Base-by-base conservation (phyloP, 495 filamentous ascomycete species). In the Tuber indicum region DNA sequence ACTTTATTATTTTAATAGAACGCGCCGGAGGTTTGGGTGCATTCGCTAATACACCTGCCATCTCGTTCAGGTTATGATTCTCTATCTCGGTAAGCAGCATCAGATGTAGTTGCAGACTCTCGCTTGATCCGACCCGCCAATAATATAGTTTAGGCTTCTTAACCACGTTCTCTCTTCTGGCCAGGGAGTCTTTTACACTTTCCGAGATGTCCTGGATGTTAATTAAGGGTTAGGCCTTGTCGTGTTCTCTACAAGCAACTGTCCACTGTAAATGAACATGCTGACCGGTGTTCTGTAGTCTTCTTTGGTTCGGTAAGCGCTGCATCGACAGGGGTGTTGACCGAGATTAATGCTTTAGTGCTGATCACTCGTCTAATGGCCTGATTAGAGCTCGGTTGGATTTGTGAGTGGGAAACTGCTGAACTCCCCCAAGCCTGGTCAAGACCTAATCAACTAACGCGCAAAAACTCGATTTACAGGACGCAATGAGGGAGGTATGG, bases 81-180 rank as follows among this genome's bases (percentile, higher is more conserved):
- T 97, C 78, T 97, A 96, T 82, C 82, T 92, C 69, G 89, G 89
- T 91, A 82, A 77, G 83, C 79, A 74, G 78, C 43, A 71, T 32
- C 62, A 39, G 58, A 52, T 45, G 58, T 8, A 39, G 75, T 75
- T 47, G 47, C 26, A 46, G 42, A 72, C 62, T 77, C 66, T 74
- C 75, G 71, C 76, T 19, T 78, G 71, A 75, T 81, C n/a, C 49
- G 75, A 78, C 78, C 39, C 80, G 87, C 75, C 75, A 80, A 66
- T 66, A 76, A 74, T 80, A 74, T 80, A 71, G 74, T 74, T 71
- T 78, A 92, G 94, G 94, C 76, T 98, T 97, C 86, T 85, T 97
- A 43, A 97, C 95, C 0, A 97, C 94, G 0, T 97, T 98, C 82
- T 91, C 92, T 1, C 90, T 97, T 77, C 89, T 98, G 75, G 94